phyloP scores from a whole-genome alignment of 2,329 filamentous ascomycete genomes.

The Epichloe glyceriae region DNA sequence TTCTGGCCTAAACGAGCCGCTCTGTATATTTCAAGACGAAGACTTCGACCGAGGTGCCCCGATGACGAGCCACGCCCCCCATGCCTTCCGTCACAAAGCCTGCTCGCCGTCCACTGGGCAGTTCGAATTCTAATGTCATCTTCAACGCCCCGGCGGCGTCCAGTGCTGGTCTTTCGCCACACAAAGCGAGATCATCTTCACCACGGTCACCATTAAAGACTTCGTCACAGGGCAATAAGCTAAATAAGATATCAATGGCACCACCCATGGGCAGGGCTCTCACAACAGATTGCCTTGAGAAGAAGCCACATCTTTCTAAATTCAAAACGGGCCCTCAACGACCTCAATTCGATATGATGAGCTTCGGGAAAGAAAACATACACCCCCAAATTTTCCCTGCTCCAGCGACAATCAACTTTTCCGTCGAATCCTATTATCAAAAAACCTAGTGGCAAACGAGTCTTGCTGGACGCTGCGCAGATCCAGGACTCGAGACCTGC shows the following conservation, averaged over 20 bases:
- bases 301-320: constrained; percentile 49
- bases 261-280: constrained; percentile 44
- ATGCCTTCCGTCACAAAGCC: constrained; percentile 40
- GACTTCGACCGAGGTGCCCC: constrained; percentile 31
- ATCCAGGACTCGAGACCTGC: constrained; percentile 52
- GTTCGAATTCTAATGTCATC: constrained; percentile 47
- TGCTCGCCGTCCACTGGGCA: constrained; percentile 33
- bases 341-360: constrained; percentile 29
- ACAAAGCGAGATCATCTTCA: constrained; percentile 51
- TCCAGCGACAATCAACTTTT: constrained; percentile 33
- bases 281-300: constrained; percentile 54
- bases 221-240: constrained; percentile 37
- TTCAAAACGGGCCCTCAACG: constrained; percentile 46
- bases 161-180: constrained; percentile 50
- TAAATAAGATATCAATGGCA: constrained; percentile 56
- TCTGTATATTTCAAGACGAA: constrained; percentile 41
- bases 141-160: constrained; percentile 49
- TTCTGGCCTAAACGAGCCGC: constrained; percentile 30
- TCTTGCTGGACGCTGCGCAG: constrained; percentile 58
- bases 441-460: constrained; percentile 46
- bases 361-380: constrained; percentile 43
- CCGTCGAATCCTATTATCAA: constrained; percentile 39
- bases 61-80: constrained; percentile 41
- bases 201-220: constrained; percentile 46
- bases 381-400: constrained; percentile 38